A percentile compares a stretch with the other conserved stretches of the same genome.
Evolutionary conservation across 164 flowering plant species (phyloP).

Genomic region (Kingdonia uniflora): DNA sequence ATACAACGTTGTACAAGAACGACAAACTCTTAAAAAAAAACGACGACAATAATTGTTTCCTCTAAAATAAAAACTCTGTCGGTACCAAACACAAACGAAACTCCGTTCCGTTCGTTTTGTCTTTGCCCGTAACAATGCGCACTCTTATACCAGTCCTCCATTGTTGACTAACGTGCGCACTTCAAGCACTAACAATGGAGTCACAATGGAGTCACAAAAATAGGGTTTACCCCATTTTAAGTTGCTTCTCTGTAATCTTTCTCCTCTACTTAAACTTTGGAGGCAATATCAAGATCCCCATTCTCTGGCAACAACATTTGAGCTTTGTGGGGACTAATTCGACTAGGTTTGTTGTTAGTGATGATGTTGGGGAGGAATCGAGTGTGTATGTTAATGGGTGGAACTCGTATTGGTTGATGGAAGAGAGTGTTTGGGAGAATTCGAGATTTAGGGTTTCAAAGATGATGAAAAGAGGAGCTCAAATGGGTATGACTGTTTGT

Average conservation of each 20-base stretch:
- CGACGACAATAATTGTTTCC: no score
- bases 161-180: background rate
- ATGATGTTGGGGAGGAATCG: slow-evolving; percentile 9
- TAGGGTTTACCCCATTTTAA: slow-evolving; percentile 24
- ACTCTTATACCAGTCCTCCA: no score
- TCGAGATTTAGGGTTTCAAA: slow-evolving; percentile 24
- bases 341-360: slow-evolving; percentile 25
- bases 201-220: slow-evolving; percentile 16
- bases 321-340: slow-evolving; percentile 29
- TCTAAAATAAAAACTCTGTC: no score
- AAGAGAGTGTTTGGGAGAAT: slow-evolving; percentile 26
- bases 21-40: no score
- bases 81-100: no score
- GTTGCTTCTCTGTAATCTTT: slow-evolving; percentile 14
- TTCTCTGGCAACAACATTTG: slow-evolving; percentile 30
- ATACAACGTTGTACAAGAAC: no score
- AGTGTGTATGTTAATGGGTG: slow-evolving; percentile 42
- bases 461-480: slow-evolving; percentile 33
- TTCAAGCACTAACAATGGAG: slow-evolving; percentile 12
- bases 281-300: slow-evolving; percentile 21
- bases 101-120: no score
- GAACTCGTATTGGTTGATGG: slow-evolving; percentile 62
- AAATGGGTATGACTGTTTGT: slow-evolving; percentile 53
- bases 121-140: no score
- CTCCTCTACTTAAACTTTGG: slow-evolving; percentile 29